Percentiles rank a stretch among this genome's conserved stretches.
Evolutionary conservation across 257 asterid species (phyloP).

Genomic region (Hygrophila difformis): DNA sequence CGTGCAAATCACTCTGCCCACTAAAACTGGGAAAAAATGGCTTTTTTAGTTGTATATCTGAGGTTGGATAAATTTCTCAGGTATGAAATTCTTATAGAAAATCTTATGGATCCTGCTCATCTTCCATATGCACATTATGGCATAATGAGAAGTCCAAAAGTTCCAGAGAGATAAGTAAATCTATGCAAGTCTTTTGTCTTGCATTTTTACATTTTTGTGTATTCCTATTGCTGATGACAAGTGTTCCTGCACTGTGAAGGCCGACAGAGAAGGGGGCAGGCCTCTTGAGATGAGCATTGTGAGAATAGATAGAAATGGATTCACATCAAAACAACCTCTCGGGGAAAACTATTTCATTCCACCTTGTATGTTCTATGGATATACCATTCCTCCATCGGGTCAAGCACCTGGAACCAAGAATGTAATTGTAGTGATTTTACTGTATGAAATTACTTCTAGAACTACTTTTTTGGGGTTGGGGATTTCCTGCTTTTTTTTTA

Average conservation of each 20-base stretch:
- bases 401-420: conserved; percentile 27
- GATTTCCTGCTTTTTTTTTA: too few relatives aligned
- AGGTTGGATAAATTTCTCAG: conserved; percentile 16
- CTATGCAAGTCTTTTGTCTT: conserved; percentile 15
- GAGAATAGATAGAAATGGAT: conserved; percentile 44
- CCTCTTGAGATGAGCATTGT: conserved; percentile 48
- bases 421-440: conserved; percentile 23
- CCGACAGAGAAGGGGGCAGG: conserved; percentile 79
- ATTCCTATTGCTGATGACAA: conserved; percentile 30
- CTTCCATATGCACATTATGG: conserved; percentile 91
- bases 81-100: conserved; percentile 78
- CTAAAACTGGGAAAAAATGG: too few relatives aligned
- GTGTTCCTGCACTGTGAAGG: conserved; percentile 55
- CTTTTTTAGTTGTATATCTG: too few relatives aligned
- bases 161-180: conserved; percentile 65
- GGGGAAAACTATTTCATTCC: conserved; percentile 39
- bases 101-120: conserved; percentile 97
- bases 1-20: too few relatives aligned
- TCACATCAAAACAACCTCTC: conserved; percentile 27
- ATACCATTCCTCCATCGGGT: conserved; percentile 14
- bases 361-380: conserved; percentile 54
- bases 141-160: conserved; percentile 42
- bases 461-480: background rate
- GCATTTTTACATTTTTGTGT: too few relatives aligned
- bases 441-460: background rate